Base-by-base conservation (phyloP, 495 filamentous ascomycete species). In the Penicillium riverlandense region DNA sequence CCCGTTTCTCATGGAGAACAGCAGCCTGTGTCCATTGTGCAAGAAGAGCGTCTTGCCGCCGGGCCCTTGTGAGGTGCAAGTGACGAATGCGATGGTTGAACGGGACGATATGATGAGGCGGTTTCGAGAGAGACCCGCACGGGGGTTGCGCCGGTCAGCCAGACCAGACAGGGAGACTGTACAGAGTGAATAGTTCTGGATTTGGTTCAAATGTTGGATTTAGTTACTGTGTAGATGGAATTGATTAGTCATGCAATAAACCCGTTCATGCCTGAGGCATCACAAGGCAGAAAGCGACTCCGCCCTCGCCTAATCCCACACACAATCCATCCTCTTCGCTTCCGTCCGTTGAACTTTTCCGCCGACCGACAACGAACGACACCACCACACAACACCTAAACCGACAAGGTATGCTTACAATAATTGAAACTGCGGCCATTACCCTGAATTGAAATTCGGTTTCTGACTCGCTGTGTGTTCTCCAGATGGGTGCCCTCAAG, bases 401-500 rank as follows among this genome's bases (percentile, higher is more conserved):
- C 62, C 70, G 70, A 71, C 70, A 74, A 74, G 70, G 70, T 74
- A 72, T 52, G 68, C 58, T 50, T 27, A 39, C 12, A 35, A 15
- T 46, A 22, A 38, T 8, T 33, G 16, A 30, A 30, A 28, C 37
- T 38, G 7, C n/a, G 40, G 31, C 27, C 22, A 40, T 40, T 12
- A 12, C 14, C 28, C 29, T 28, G 35, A 45, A 32, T 6, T 22
- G 22, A 22, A 22, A 4, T 22, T 22, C 22, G 22, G 6, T 22
- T 22, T 22, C 22, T 22, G 22, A 22, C 22, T 22, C 2, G 2
- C 22, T 22, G 22, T 22, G 22, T 6, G 22, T 22, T 22, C 22
- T 56, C 47, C 48, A 82, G 74, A 90, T 92, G 88, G 88, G 88
- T 77, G 88, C 88, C 74, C 84, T 92, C 71, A 96, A 96, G 77